Percentiles rank a stretch among this genome's conserved stretches.
Conservation (phyloP, 2,329 filamentous ascomycete species). For the Colletotrichum liriopes region DNA sequence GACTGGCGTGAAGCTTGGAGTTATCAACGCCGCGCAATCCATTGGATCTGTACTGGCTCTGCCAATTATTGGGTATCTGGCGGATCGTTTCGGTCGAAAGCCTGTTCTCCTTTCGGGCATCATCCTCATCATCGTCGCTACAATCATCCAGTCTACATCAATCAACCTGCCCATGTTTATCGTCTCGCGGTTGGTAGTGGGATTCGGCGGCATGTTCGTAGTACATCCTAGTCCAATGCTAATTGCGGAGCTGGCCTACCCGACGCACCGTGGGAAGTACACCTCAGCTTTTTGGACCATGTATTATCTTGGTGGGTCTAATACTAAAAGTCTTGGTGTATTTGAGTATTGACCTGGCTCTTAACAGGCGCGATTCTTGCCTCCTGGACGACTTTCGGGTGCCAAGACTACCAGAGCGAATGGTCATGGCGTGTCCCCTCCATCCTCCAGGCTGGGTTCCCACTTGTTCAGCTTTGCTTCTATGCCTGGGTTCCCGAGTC, state of each 20-base stretch:
- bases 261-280: slow-evolving; percentile 53
- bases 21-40: slow-evolving; percentile 60
- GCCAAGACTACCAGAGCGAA: slow-evolving; percentile 23
- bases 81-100: slow-evolving; percentile 57
- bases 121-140: slow-evolving; percentile 53
- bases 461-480: slow-evolving; percentile 31
- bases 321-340: background rate
- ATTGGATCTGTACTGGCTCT: slow-evolving; percentile 60
- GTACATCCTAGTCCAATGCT: slow-evolving; percentile 54
- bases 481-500: slow-evolving; percentile 61
- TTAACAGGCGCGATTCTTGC: slow-evolving; percentile 41
- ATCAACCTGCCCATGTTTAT: slow-evolving; percentile 55
- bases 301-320: slow-evolving; percentile 47
- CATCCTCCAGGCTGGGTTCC: slow-evolving; percentile 28
- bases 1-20: slow-evolving; percentile 50
- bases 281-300: slow-evolving; percentile 54
- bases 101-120: slow-evolving; percentile 54
- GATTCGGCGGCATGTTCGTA: slow-evolving; percentile 58
- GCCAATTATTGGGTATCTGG: slow-evolving; percentile 57
- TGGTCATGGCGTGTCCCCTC: slow-evolving; percentile 37
- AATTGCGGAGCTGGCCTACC: slow-evolving; percentile 54
- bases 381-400: slow-evolving; percentile 43
- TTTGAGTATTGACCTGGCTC: too few relatives aligned
- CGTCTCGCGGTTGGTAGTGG: slow-evolving; percentile 51
- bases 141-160: slow-evolving; percentile 55